phyloP scores from a whole-genome alignment of 306 rosid genomes.

The Vicia faba region DNA sequence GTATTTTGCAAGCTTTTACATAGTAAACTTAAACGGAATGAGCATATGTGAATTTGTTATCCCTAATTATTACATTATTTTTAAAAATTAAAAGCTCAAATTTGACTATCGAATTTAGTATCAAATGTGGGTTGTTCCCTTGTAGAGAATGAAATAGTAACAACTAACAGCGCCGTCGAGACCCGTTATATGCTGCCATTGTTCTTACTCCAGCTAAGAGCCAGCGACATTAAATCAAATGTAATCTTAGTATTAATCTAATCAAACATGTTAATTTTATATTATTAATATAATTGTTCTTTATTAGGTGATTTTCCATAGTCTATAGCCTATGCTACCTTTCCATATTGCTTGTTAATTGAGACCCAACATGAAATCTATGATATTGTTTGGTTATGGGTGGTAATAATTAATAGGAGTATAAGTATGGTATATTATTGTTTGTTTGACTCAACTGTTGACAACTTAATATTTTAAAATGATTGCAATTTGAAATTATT shows the following conservation, averaged over 20 bases:
- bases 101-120: slow-evolving; percentile 1
- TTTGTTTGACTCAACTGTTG: background rate
- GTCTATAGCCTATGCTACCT: background rate
- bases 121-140: slow-evolving; percentile 39
- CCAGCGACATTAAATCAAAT: slow-evolving; percentile 19
- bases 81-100: too few relatives aligned
- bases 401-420: too few relatives aligned
- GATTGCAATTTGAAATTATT: slow-evolving; percentile 1
- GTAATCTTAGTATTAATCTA: too few relatives aligned
- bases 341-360: background rate
- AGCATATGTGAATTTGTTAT: too few relatives aligned
- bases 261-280: too few relatives aligned
- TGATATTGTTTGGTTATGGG: too few relatives aligned
- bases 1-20: too few relatives aligned
- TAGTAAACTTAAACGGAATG: too few relatives aligned
- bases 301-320: background rate
- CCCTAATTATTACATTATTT: too few relatives aligned
- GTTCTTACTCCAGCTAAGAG: slow-evolving; percentile 28
- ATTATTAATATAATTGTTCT: too few relatives aligned
- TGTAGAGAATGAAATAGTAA: slow-evolving; percentile 13
- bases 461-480: background rate
- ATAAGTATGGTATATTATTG: background rate
- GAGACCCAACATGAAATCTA: background rate
- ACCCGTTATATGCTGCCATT: slow-evolving; percentile 13
- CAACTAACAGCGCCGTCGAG: slow-evolving; percentile 44